These are phyloP conservation scores for Sporothrix euskadiensis DNA, from an alignment of 2,329 filamentous ascomycete genomes.

Conservation along the genomic window DNA sequence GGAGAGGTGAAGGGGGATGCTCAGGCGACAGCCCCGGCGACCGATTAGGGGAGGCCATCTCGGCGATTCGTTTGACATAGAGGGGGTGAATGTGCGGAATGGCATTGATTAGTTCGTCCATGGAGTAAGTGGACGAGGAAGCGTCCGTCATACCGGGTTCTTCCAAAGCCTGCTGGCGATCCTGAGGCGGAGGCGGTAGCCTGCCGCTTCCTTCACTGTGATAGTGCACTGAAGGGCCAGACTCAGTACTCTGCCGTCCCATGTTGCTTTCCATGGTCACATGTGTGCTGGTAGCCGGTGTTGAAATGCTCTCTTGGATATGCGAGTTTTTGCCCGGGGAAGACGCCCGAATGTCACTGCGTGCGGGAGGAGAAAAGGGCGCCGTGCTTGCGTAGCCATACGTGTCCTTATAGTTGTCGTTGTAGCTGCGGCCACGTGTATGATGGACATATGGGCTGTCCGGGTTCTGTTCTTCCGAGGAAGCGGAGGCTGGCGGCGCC, in stretches of 20 bases:
- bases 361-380: slow-evolving; percentile 8
- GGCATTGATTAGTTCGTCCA: slow-evolving; percentile 34
- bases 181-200: not conserved
- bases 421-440: not conserved
- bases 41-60: slow-evolving; percentile 18
- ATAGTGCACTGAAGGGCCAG: not conserved
- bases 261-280: not conserved
- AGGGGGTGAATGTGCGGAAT: slow-evolving; percentile 36
- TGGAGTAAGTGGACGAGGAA: slow-evolving; percentile 40
- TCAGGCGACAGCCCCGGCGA: slow-evolving; percentile 21
- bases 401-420: not conserved
- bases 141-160: slow-evolving; percentile 30
- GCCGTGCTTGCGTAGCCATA: not conserved
- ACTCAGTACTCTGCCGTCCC: not conserved
- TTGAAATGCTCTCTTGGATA: not conserved
- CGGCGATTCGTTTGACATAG: slow-evolving; percentile 32
- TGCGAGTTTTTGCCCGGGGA: slow-evolving; percentile 13
- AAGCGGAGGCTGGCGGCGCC: not conserved
- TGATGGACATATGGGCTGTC: not conserved
- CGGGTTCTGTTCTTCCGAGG: not conserved
- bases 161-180: not conserved
- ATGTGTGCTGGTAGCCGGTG: not conserved
- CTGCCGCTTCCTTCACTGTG: not conserved
- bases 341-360: not conserved
- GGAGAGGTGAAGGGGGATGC: slow-evolving; percentile 20